phyloP scores from a whole-genome alignment of 139 green algal genomes.

The Tetraselmis chui region DNA sequence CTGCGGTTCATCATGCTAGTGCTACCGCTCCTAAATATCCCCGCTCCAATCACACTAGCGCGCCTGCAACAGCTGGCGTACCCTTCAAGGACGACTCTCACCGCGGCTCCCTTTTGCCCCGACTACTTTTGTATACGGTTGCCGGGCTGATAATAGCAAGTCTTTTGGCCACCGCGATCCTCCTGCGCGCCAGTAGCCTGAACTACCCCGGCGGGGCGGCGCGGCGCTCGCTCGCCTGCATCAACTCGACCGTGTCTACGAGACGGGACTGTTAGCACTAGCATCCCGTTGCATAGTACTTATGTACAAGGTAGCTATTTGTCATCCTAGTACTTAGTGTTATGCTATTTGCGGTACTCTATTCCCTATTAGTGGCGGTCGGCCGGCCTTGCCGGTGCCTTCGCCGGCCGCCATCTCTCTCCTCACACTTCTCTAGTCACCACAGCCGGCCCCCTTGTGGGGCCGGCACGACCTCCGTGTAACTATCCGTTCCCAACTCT shows the following conservation, averaged over 20 bases:
- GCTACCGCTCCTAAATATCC: constrained; percentile 66
- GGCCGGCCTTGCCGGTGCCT: no score
- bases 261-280: no score
- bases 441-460: no score
- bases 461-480: no score
- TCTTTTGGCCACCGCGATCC: not conserved
- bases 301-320: no score
- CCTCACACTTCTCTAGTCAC: no score
- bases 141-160: constrained; percentile 12
- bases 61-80: constrained; percentile 1
- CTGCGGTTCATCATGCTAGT: constrained; percentile 73
- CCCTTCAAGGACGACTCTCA: not conserved
- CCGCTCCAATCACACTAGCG: constrained; percentile 38
- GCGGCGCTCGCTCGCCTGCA: constrained; percentile 45
- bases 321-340: no score
- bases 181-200: constrained; percentile 6
- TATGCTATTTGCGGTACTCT: no score
- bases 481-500: no score
- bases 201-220: constrained; percentile 76
- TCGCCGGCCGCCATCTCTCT: no score
- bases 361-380: no score
- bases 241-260: not conserved
- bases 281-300: no score
- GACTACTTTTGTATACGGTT: not conserved
- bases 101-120: not conserved